Conservation (phyloP, 2,329 filamentous ascomycete species). For the Rachicladosporium sp. region DNA sequence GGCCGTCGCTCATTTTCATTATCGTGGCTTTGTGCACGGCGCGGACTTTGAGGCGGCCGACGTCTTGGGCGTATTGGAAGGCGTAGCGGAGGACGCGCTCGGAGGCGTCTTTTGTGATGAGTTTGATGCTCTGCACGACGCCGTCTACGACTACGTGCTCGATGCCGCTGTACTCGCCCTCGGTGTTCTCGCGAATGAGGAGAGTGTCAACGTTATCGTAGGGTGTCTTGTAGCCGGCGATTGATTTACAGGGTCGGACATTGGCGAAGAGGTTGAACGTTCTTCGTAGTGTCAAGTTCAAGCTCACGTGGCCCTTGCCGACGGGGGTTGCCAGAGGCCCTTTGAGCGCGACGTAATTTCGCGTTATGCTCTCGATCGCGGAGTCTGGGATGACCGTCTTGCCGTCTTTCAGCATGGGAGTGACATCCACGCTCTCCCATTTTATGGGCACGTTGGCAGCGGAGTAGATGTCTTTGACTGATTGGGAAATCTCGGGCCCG, state of each 20-base stretch:
- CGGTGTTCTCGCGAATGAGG: constrained; percentile 97
- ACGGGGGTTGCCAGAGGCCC: constrained; percentile 95
- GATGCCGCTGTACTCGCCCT: constrained; percentile 98
- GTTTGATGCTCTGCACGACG: constrained; percentile 98
- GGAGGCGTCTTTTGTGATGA: constrained; percentile 88
- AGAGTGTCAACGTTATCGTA: constrained; percentile 96
- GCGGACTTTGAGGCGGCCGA: constrained; percentile 92
- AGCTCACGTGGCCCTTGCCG: constrained; percentile 97
- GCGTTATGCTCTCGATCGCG: constrained; percentile 84
- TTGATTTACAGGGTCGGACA: constrained; percentile 91
- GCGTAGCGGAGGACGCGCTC: constrained; percentile 95
- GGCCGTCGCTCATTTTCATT: constrained; percentile 99
- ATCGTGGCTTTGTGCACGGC: constrained; percentile 99
- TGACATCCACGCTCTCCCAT: constrained; percentile 96
- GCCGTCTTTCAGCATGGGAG: constrained; percentile 83
- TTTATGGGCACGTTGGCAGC: constrained; percentile 92
- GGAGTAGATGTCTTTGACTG: constrained; percentile 96
- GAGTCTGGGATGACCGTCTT: constrained; percentile 89
- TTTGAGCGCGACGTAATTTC: constrained; percentile 96
- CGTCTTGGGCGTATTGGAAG: constrained; percentile 91
- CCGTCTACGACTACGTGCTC: constrained; percentile 97
- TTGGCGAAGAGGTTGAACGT: constrained; percentile 99
- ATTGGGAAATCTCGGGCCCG: constrained; percentile 92
- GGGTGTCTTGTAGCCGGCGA: constrained; percentile 94
- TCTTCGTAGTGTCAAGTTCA: constrained; percentile 94